Evolutionary conservation across 441 rosid genomes (phyloP).

Genomic region (Gossypium trilobum): DNA sequence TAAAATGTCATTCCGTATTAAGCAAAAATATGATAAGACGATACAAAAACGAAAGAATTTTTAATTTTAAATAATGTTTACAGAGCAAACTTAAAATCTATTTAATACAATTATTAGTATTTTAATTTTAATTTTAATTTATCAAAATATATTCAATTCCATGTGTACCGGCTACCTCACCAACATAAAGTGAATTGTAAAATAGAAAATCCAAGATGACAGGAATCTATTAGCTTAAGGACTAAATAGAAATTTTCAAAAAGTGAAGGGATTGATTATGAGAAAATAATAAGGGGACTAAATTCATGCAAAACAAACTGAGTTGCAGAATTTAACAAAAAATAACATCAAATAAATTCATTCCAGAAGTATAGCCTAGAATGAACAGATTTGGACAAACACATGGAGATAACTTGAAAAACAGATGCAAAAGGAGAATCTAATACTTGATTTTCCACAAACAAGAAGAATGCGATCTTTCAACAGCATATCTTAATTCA

Average conservation of each 20-base stretch:
- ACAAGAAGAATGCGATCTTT: conserved; percentile 50
- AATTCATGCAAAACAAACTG: not conserved
- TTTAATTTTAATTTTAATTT: too few relatives aligned
- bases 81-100: too few relatives aligned
- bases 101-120: too few relatives aligned
- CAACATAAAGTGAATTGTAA: not conserved
- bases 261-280: not conserved
- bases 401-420: not conserved
- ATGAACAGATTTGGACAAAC: not conserved
- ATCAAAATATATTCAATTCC: not conserved
- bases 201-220: not conserved
- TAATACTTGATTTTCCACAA: conserved; percentile 65
- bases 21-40: too few relatives aligned
- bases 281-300: not conserved
- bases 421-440: not conserved
- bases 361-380: not conserved
- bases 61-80: too few relatives aligned
- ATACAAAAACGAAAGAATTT: too few relatives aligned
- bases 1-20: too few relatives aligned
- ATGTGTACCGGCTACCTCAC: not conserved
- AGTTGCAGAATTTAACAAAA: not conserved
- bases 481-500: conserved; percentile 42
- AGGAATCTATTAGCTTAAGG: not conserved
- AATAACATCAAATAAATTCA: not conserved
- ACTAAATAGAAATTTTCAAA: not conserved